phyloP scores from a whole-genome alignment of 2,329 filamentous ascomycete species.

The Aspergillus clavatus region DNA sequence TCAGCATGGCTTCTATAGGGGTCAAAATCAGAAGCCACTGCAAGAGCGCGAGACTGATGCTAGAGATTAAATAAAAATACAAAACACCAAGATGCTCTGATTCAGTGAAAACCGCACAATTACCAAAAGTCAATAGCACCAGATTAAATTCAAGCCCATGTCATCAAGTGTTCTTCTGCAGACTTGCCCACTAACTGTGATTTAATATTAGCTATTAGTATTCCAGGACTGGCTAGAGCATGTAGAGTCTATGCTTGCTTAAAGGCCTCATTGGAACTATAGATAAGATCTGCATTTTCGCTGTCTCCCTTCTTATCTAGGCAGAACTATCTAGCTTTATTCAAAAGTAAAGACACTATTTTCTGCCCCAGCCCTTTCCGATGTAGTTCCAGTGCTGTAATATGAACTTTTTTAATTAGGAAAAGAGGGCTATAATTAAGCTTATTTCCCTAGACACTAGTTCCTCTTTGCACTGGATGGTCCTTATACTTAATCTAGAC shows the following conservation, averaged over 20 bases:
- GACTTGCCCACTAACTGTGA: slow-evolving; percentile 14
- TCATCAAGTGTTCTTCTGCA: slow-evolving; percentile 11
- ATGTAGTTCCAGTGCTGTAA: slow-evolving; percentile 20
- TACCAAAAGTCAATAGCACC: slow-evolving; percentile 19
- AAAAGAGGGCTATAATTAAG: slow-evolving; percentile 27
- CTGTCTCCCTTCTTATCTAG: slow-evolving; percentile 1
- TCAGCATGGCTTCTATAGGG: slow-evolving; percentile 7
- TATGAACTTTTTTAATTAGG: slow-evolving; percentile 22
- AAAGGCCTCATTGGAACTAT: slow-evolving; percentile 5
- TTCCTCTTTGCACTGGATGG: slow-evolving; percentile 26
- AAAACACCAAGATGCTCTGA: slow-evolving; percentile 17
- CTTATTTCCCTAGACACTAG: slow-evolving; percentile 25
- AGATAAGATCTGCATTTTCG: not conserved
- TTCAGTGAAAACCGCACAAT: slow-evolving; percentile 18
- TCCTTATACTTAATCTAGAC: slow-evolving; percentile 30
- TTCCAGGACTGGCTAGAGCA: slow-evolving; percentile 15
- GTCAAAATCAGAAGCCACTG: slow-evolving; percentile 12
- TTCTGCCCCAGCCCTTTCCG: slow-evolving; percentile 30
- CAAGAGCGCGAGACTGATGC: slow-evolving; percentile 12
- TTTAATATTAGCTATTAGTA: slow-evolving; percentile 12
- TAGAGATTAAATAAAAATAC: slow-evolving; percentile 14
- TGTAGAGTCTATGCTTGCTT: slow-evolving; percentile 14
- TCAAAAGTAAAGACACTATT: slow-evolving; percentile 27
- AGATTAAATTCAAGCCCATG: slow-evolving; percentile 1
- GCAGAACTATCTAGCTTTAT: slow-evolving; percentile 15